Conservation (phyloP, 768 basidiomycete genomes). For the Collybia nuda region DNA sequence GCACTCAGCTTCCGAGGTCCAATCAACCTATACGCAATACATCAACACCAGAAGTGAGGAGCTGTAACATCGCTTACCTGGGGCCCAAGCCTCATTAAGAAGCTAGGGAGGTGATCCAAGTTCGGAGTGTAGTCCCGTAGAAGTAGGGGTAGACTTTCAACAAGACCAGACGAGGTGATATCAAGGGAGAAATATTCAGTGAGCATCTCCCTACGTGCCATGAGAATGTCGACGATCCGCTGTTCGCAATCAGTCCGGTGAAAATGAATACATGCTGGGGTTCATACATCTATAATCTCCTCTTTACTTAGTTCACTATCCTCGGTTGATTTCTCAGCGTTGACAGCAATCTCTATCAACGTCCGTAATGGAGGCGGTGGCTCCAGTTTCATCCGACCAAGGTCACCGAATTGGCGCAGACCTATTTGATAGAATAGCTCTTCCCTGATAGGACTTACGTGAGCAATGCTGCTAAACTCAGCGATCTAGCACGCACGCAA, state of each 20-base stretch:
- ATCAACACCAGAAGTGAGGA: conserved; percentile 1
- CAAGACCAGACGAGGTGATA: conserved; percentile 62
- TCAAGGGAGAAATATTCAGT: conserved; percentile 86
- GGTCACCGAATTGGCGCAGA: conserved; percentile 86
- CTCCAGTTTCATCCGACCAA: conserved; percentile 73
- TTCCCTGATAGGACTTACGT: conserved; percentile 50
- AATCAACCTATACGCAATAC: conserved; percentile 65
- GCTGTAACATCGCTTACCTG: conserved; percentile 53
- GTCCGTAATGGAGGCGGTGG: conserved; percentile 75
- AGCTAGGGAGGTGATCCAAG: conserved; percentile 84
- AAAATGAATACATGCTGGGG: conserved; percentile 1
- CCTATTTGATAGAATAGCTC: conserved; percentile 95
- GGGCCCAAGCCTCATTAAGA: conserved; percentile 91
- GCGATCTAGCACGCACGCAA: conserved; percentile 61
- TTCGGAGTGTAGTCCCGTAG: conserved; percentile 89
- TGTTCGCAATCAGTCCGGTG: conserved; percentile 21
- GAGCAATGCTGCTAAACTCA: neutral
- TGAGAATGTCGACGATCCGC: conserved; percentile 65
- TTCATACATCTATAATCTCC: conserved; percentile 69
- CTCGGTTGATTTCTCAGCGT: conserved; percentile 60
- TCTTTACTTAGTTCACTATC: conserved; percentile 53
- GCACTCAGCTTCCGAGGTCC: conserved; percentile 83
- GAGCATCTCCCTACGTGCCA: conserved; percentile 76
- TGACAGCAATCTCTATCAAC: conserved; percentile 78
- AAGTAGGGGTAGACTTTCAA: conserved; percentile 82